A percentile compares a stretch with the other conserved stretches of the same genome.
phyloP scores from a whole-genome alignment of 1,139 yeast species.

The Wickerhamomyces sp. region DNA sequence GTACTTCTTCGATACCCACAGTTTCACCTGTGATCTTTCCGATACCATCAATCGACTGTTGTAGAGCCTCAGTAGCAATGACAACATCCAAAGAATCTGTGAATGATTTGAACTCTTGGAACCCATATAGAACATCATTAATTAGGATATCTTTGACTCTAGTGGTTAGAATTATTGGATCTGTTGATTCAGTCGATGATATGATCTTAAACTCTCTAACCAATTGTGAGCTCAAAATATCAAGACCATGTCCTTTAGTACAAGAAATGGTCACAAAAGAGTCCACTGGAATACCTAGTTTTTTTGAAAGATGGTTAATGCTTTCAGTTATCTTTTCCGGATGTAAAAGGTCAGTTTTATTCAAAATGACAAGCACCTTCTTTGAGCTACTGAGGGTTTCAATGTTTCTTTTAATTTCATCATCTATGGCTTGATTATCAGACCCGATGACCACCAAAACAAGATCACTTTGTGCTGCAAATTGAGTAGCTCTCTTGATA shows the following conservation, averaged over 20 bases:
- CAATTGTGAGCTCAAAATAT: constrained; percentile 35
- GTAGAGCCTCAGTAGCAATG: constrained; percentile 73
- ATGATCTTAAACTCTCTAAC: constrained; percentile 44
- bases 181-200: constrained; percentile 43
- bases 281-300: constrained; percentile 24
- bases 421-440: constrained; percentile 25
- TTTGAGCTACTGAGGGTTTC: constrained; percentile 27
- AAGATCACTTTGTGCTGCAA: constrained; percentile 57
- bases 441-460: constrained; percentile 51
- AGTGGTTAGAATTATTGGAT: constrained; percentile 67
- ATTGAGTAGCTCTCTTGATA: constrained; percentile 64
- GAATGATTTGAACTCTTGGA: constrained; percentile 53
- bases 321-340: constrained; percentile 21
- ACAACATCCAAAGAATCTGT: constrained; percentile 65
- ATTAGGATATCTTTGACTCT: constrained; percentile 69
- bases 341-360: constrained; percentile 56
- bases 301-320: constrained; percentile 21
- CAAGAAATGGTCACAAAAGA: constrained; percentile 60
- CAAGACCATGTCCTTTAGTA: constrained; percentile 50
- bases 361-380: constrained; percentile 44
- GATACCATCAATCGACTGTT: constrained; percentile 76
- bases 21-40: constrained; percentile 90
- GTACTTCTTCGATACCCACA: constrained; percentile 83
- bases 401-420: constrained; percentile 36
- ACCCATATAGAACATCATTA: constrained; percentile 71